phyloP scores from a whole-genome alignment of 2,329 filamentous ascomycete species.

The Epichloe aotearoae region DNA sequence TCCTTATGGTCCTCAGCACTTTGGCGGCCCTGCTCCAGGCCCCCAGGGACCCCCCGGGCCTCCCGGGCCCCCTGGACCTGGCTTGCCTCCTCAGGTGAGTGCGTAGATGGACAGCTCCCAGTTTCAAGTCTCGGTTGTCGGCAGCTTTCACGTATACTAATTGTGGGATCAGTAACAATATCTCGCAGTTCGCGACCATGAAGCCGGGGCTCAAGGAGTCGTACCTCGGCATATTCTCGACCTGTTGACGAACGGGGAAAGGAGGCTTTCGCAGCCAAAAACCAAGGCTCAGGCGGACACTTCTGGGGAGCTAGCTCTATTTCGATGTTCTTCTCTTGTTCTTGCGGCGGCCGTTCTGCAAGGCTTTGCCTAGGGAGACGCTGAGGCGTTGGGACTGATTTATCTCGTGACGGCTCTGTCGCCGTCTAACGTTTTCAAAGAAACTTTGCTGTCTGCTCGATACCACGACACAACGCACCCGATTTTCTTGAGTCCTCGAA shows the following conservation, averaged over 20 bases:
- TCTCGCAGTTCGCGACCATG: too few species aligned
- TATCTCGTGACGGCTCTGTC: slow-evolving; percentile 12
- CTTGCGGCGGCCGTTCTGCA: slow-evolving; percentile 10
- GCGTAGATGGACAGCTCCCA: not conserved
- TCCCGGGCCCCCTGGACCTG: slow-evolving; percentile 23
- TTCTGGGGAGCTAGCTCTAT: slow-evolving; percentile 8
- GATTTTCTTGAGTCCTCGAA: slow-evolving; percentile 17
- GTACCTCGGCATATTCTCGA: not conserved
- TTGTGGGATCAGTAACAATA: not conserved
- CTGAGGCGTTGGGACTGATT: slow-evolving; percentile 18
- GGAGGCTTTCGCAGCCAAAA: not conserved
- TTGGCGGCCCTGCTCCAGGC: slow-evolving; percentile 22
- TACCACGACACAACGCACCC: slow-evolving; percentile 16
- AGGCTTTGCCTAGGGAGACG: slow-evolving; percentile 12
- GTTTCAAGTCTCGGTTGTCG: not conserved
- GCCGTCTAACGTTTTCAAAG: slow-evolving; percentile 6
- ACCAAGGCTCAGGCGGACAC: slow-evolving; percentile 2
- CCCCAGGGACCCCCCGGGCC: slow-evolving; percentile 25
- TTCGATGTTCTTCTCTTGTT: slow-evolving; percentile 14
- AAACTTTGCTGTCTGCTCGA: slow-evolving; percentile 20
- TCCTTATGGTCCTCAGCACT: slow-evolving; percentile 27
- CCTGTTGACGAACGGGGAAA: not conserved
- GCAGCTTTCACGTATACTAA: slow-evolving; percentile 2
- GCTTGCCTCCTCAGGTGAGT: slow-evolving; percentile 27
- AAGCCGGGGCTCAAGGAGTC: too few species aligned